phyloP scores from a whole-genome alignment of 345 rosid genomes.

The Balakata baccata region DNA sequence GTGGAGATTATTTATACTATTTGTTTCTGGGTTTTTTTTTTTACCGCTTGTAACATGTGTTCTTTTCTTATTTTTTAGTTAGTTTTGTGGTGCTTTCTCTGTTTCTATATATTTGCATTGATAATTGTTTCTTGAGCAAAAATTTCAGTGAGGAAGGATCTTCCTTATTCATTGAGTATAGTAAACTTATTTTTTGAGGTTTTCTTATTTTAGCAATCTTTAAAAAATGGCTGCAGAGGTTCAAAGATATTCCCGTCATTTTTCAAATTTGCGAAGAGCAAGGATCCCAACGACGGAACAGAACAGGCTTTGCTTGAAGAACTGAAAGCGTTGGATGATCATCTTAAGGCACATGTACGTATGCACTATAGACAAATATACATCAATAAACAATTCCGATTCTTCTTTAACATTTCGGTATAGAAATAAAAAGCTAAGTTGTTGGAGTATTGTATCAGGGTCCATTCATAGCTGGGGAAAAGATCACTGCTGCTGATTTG shows the following conservation, averaged over 20 bases:
- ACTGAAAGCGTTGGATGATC: slow-evolving; percentile 75
- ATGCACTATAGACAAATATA: slow-evolving; percentile 1
- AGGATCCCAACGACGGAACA: slow-evolving; percentile 70
- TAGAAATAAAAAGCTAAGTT: slow-evolving; percentile 1
- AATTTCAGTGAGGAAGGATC: not conserved
- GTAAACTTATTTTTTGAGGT: too few relatives aligned
- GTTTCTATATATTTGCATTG: not conserved
- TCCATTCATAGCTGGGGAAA: slow-evolving; percentile 76
- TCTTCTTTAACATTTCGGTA: slow-evolving; percentile 6
- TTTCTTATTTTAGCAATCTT: not conserved
- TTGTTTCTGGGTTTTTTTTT: too few relatives aligned
- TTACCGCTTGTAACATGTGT: not conserved
- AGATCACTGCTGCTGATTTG: slow-evolving; percentile 68
- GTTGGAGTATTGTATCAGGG: slow-evolving; percentile 40
- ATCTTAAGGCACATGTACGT: slow-evolving; percentile 61
- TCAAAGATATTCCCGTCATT: slow-evolving; percentile 68
- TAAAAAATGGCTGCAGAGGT: slow-evolving; percentile 43
- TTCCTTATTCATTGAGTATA: not conserved
- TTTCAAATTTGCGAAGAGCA: slow-evolving; percentile 69
- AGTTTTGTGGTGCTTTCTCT: not conserved
- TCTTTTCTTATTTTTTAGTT: not conserved
- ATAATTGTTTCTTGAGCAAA: not conserved
- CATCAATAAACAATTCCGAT: not conserved
- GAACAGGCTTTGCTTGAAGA: slow-evolving; percentile 74
- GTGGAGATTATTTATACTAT: too few relatives aligned